Evolutionary conservation across 2,329 filamentous ascomycete species (phyloP), one percentile per base, ranked within the genome.

Genomic region (Triangularia setosa): DNA sequence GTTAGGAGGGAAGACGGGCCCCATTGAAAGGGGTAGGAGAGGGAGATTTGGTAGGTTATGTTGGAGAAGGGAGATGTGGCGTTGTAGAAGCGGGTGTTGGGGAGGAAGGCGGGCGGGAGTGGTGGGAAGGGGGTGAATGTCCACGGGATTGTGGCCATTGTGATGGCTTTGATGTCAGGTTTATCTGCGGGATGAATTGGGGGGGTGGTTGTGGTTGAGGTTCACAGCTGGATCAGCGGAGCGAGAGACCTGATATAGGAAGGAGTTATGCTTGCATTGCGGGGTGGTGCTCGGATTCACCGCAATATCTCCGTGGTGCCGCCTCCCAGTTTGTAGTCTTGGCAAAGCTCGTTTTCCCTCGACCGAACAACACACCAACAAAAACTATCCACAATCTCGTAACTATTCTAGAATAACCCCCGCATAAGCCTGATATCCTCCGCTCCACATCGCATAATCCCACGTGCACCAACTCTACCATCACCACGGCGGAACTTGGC

Each of bases 1-100:
- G 35, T 53, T 2, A 33, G 57, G 16, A 60, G 33, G 14, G 23
- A 28, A 1, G 58, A n/a, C 6, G 57, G 33, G 8, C 58, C 64
- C 68, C 66, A 69, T 33, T 64, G 60, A n/a, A 69, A 69, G 4
- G 68, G 67, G 59, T 62, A 69, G 4, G 67, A 69, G 9, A 67
- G 44, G 8, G 57, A 54, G 30, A 69, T 67, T 33, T 69, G 67
- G 35, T 69, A 69, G 11, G 64, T 66, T 11, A 64, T 25, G 53
- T 69, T 64, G 11, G 23, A 52, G 16, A n/a, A 23, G n/a, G 25
- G 14, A 54, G 55, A 65, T 8, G 55, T 68, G 23, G 60, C 66
- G 35, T 69, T 68, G 63, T 61, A 69, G 27, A 68, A 21, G 4
- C 58, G 52, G 1, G 53, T 60, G 60, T 67, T 68, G 33, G 65